Conservation (phyloP, 2,329 filamentous ascomycete species). For the Penicillium aurantiogriseum region DNA sequence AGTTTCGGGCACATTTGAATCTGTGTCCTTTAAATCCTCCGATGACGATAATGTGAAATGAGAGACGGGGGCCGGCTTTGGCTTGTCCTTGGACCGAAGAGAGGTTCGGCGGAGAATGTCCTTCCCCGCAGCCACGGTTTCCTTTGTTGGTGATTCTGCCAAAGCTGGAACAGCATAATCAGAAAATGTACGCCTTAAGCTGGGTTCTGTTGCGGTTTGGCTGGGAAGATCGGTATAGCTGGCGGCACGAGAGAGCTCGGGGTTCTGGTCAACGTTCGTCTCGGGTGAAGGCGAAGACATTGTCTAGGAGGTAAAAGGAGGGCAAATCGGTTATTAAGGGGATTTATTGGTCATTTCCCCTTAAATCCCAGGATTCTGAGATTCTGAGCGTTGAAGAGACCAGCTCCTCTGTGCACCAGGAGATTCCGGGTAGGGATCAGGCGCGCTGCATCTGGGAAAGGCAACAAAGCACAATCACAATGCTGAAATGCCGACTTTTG, state of each 20-base stretch:
- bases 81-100: slow-evolving; percentile 36
- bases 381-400: slow-evolving; percentile 35
- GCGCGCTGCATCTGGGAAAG: slow-evolving; percentile 21
- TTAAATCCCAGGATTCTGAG: slow-evolving; percentile 20
- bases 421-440: slow-evolving; percentile 21
- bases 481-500: background rate
- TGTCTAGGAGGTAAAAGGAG: slow-evolving; percentile 21
- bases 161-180: slow-evolving; percentile 48
- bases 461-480: slow-evolving; percentile 8
- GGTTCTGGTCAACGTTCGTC: slow-evolving; percentile 26
- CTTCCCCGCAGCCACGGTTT: slow-evolving; percentile 41
- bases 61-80: slow-evolving; percentile 30
- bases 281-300: slow-evolving; percentile 35
- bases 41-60: slow-evolving; percentile 38
- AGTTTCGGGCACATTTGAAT: slow-evolving; percentile 27
- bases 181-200: slow-evolving; percentile 51
- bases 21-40: slow-evolving; percentile 36
- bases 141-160: slow-evolving; percentile 37
- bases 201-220: slow-evolving; percentile 33
- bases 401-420: slow-evolving; percentile 42
- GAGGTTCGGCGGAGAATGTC: slow-evolving; percentile 45
- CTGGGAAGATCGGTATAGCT: slow-evolving; percentile 58
- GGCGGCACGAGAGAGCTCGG: slow-evolving; percentile 52
- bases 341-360: slow-evolving; percentile 33
- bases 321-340: slow-evolving; percentile 19